Conservation (phyloP, 257 asterid genomes). For the Solanum ossicruentum region DNA sequence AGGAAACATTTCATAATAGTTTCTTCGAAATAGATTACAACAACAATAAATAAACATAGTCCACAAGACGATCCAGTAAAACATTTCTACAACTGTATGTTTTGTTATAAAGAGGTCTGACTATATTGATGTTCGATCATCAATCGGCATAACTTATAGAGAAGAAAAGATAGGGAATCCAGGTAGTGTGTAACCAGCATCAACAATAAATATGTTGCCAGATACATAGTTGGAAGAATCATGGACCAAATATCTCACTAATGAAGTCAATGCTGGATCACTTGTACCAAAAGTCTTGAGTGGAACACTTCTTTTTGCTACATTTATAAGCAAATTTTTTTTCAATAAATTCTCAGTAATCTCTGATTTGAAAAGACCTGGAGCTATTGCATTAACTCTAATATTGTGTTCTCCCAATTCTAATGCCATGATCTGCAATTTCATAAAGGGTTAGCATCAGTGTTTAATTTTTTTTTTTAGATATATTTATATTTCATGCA, state of each 20-base stretch:
- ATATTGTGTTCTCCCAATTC: conserved; percentile 55
- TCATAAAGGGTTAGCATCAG: background rate
- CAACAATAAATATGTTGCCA: conserved; percentile 48
- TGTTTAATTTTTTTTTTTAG: too few relatives aligned
- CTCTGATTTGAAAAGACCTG: conserved; percentile 62
- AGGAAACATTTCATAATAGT: background rate
- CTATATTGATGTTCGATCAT: background rate
- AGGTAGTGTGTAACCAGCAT: conserved; percentile 49
- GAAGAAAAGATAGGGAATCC: conserved; percentile 64
- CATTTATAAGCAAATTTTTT: conserved; percentile 41
- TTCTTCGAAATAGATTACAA: background rate
- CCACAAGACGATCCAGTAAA: too few relatives aligned
- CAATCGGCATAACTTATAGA: conserved; percentile 12
- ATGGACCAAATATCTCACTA: conserved; percentile 47
- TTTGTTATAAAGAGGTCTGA: background rate
- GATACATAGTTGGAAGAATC: conserved; percentile 49
- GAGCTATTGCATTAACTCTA: conserved; percentile 66
- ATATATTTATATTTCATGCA: too few relatives aligned
- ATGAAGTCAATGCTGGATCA: conserved; percentile 65
- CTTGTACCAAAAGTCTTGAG: conserved; percentile 32
- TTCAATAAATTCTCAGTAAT: conserved; percentile 43
- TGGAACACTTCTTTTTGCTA: conserved; percentile 36
- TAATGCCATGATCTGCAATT: conserved; percentile 53
- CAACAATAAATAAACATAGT: too few relatives aligned
- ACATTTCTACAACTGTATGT: too few relatives aligned